Percentiles rank a stretch among this genome's conserved stretches.
Conservation (phyloP, 176 grass and related monocot species). For the Aegilops tauschii region DNA sequence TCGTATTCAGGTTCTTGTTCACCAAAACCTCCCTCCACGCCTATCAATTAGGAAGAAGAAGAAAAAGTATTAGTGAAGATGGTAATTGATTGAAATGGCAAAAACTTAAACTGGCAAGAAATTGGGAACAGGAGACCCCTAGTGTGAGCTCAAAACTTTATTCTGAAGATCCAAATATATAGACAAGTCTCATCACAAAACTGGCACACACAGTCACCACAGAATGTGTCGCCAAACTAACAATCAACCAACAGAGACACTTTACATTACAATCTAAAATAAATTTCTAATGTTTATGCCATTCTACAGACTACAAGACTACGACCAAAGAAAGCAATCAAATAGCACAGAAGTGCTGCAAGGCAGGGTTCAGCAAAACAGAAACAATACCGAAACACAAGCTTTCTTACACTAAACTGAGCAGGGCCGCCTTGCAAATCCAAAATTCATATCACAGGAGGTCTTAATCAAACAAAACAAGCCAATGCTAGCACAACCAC, state of each 20-base stretch:
- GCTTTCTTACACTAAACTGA: neutral
- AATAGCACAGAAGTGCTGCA: neutral
- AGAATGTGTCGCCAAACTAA: neutral
- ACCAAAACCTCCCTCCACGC: slow-evolving; percentile 86
- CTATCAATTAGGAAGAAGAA: slow-evolving; percentile 39
- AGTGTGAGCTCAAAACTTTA: neutral
- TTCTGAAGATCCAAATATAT: neutral
- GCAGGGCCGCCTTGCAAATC: neutral
- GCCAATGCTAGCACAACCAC: neutral
- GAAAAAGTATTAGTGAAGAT: neutral
- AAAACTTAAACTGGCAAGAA: neutral
- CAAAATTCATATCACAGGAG: neutral
- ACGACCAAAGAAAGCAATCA: neutral
- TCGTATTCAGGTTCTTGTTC: slow-evolving; percentile 94
- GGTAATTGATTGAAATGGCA: neutral
- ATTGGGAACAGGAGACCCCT: neutral
- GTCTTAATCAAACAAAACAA: neutral
- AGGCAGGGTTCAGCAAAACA: neutral
- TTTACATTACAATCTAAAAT: neutral
- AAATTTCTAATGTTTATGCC: neutral
- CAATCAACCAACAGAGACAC: neutral
- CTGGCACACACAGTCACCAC: neutral
- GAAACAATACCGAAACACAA: neutral
- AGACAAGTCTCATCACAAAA: neutral
- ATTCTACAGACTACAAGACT: neutral